Conservation (phyloP, 352 stramenopile species). For the Pythium phragmitis region DNA sequence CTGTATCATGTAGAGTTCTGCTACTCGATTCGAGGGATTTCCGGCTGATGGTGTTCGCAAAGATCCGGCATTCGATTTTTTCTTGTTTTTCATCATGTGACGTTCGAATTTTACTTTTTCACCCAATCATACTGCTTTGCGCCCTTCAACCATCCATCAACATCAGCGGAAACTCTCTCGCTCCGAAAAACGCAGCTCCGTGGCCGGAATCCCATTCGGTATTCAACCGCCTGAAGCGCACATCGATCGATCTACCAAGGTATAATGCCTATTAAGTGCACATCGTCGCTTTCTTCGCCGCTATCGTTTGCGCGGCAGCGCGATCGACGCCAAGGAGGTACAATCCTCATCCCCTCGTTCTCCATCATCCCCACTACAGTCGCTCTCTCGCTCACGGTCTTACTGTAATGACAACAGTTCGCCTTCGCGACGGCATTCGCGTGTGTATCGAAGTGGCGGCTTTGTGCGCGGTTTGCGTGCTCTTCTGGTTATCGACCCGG, state of each 20-base stretch:
- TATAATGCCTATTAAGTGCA: neutral
- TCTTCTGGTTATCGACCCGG: no score
- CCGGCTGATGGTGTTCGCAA: neutral
- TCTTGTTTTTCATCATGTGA: neutral
- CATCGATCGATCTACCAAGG: neutral
- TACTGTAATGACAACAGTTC: neutral
- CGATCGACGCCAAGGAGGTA: neutral
- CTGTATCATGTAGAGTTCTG: no score
- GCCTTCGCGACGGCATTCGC: no score
- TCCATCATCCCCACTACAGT: neutral
- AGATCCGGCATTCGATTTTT: conserved; percentile 7
- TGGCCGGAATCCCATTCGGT: neutral
- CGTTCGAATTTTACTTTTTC: conserved; percentile 4
- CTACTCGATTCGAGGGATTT: no score
- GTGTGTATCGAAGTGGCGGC: no score
- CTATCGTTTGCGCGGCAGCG: neutral
- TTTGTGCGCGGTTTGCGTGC: no score
- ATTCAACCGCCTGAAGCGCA: neutral
- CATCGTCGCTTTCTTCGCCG: neutral
- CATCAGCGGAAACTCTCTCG: no score
- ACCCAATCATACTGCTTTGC: conserved; percentile 4
- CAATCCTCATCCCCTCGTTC: neutral
- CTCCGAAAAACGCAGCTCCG: no score
- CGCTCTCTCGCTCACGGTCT: neutral
- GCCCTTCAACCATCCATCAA: no score